phyloP scores from a whole-genome alignment of 164 flowering plant genomes.

The Dillenia turbinata region DNA sequence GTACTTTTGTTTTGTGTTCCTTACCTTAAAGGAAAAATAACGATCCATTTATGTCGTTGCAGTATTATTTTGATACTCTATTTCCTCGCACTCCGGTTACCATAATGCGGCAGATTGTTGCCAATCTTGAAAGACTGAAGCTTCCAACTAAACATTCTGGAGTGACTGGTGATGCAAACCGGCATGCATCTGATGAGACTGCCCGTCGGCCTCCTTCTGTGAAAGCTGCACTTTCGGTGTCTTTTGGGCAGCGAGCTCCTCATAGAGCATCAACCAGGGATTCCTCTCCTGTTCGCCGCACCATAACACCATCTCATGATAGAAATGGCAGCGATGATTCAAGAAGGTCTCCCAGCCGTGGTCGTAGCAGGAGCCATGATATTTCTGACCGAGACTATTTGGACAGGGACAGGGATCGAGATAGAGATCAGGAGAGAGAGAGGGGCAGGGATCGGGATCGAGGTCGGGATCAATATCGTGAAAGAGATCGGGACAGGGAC shows the following conservation, averaged over 20 bases:
- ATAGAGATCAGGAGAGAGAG: constrained; percentile 22
- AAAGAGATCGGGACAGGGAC: constrained; percentile 22
- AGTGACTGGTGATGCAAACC: constrained; percentile 72
- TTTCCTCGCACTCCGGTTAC: constrained; percentile 97
- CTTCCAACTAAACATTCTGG: constrained; percentile 82
- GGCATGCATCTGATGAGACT: constrained; percentile 92
- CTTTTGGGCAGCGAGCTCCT: constrained; percentile 99
- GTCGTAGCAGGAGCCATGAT: constrained; percentile 60
- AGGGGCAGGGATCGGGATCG: constrained; percentile 23
- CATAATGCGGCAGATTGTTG: constrained; percentile 66
- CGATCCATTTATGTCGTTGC: constrained; percentile 14
- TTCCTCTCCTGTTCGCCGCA: constrained; percentile 95
- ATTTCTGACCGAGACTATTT: constrained; percentile 46
- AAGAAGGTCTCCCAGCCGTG: constrained; percentile 52
- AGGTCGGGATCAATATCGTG: constrained; percentile 15
- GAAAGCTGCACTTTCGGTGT: constrained; percentile 96
- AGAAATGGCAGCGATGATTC: constrained; percentile 39
- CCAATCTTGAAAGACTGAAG: constrained; percentile 89
- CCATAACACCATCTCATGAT: constrained; percentile 48
- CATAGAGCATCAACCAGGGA: constrained; percentile 98
- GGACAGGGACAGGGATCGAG: constrained; percentile 33
- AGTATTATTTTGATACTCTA: constrained; percentile 99
- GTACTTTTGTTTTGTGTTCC: too few relatives aligned
- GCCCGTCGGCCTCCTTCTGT: constrained; percentile 99
- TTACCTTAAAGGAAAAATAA: too few relatives aligned